Conservation (phyloP, 2,329 filamentous ascomycete species). For the Hypoxylon sp. region DNA sequence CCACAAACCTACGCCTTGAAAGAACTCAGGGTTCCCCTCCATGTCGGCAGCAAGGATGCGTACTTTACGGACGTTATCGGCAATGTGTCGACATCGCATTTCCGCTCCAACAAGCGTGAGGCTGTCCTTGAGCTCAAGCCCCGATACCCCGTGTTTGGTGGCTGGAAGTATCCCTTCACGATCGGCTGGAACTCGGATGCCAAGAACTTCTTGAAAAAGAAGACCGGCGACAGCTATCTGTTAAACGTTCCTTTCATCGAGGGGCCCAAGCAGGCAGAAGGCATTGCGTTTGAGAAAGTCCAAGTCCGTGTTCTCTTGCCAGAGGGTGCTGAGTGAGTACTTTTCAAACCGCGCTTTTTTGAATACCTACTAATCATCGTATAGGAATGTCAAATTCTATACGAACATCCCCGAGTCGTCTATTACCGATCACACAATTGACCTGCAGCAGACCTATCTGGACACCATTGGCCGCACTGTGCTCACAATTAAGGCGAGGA, state of each 20-base stretch:
- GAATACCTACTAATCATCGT: constrained; percentile 55
- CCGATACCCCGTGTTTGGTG: constrained; percentile 94
- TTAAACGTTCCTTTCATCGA: constrained; percentile 93
- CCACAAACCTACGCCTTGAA: constrained; percentile 81
- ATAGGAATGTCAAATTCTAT: constrained; percentile 79
- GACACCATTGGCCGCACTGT: constrained; percentile 90
- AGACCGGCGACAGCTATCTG: constrained; percentile 75
- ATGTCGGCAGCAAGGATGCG: constrained; percentile 80
- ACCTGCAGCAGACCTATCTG: constrained; percentile 86
- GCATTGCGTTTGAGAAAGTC: constrained; percentile 84
- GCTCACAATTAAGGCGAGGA: constrained; percentile 80
- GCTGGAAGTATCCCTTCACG: constrained; percentile 98
- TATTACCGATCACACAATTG: constrained; percentile 66
- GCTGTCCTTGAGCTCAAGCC: constrained; percentile 91
- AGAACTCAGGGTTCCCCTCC: constrained; percentile 81
- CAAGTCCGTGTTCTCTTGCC: constrained; percentile 85
- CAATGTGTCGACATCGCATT: constrained; percentile 93
- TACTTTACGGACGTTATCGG: constrained; percentile 98
- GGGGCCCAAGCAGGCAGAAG: constrained; percentile 86
- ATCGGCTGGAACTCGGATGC: constrained; percentile 95
- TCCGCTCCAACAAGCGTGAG: constrained; percentile 79
- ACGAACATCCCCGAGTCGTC: constrained; percentile 73
- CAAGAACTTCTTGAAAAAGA: constrained; percentile 75
- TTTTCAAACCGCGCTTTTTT: constrained; percentile 18
- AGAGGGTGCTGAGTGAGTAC: constrained; percentile 83